Base-by-base conservation (phyloP, 305 asterid species). In the Fraxinus floribunda region DNA sequence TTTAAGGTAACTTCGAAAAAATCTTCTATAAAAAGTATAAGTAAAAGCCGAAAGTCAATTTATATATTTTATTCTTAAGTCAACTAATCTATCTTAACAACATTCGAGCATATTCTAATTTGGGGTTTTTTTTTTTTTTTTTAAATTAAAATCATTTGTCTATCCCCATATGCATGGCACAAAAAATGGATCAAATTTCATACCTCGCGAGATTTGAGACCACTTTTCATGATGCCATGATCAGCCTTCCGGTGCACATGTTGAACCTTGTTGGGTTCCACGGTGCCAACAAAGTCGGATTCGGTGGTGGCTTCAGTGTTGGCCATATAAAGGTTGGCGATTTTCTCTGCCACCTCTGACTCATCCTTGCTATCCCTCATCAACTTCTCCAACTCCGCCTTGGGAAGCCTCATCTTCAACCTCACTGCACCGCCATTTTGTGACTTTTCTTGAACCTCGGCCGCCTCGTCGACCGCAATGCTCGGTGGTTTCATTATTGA, bases 331-430 rank as follows among this genome's bases (percentile, higher is more conserved):
- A 94, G 93, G 1, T 85, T 82, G 7, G 88, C 90, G 4, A 96
- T 90, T 76, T 87, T 96, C 79, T 87, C 93, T 9, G 93, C 95
- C 68, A 85, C 93, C 82, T 96, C 95, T 2, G 52, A 88, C 1
- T 86, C 92, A 64, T 91, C 90, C 80, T 84, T 89, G 77, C 98
- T 92, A 78, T 92, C 92, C 86, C 84, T 88, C 93, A 96, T 93
- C 82, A 96, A 13, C 83, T 89, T 88, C 89, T 96, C 98, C 85
- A 96, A 91, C 80, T 94, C 95, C 75, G 92, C 90, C 90, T 83
- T 94, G 13, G 94, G 94, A 64, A 94, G 78, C 94, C 97, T 89
- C 94, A 96, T 66, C 89, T 84, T 91, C 46, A 96, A 72, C 83
- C 98, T 90, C 32, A 89, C 79, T 0, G 88, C 84, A 0, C 84